Evolutionary conservation across 345 rosid genomes (phyloP).

Genomic region (Rhizophora mangle): DNA sequence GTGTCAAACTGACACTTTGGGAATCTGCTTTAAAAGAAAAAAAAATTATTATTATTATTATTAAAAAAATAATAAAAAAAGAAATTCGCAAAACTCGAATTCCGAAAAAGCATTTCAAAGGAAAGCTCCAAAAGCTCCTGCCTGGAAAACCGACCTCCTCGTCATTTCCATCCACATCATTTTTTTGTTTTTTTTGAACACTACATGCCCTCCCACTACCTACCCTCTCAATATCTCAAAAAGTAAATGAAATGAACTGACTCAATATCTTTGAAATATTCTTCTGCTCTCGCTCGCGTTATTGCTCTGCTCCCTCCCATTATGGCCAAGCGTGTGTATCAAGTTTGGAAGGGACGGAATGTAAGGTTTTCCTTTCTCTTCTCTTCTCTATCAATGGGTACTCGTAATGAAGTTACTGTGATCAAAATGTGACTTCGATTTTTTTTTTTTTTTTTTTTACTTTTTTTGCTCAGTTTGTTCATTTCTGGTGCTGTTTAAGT

Average conservation of each 20-base stretch:
- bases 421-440: neutral
- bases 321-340: slow-evolving; percentile 46
- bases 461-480: neutral
- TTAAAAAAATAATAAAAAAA: too few relatives aligned
- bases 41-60: too few relatives aligned
- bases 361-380: slow-evolving; percentile 23
- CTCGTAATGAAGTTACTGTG: neutral
- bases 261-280: slow-evolving; percentile 36
- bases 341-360: slow-evolving; percentile 55
- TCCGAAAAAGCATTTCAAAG: slow-evolving; percentile 16
- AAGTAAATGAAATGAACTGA: slow-evolving; percentile 27
- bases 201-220: slow-evolving; percentile 24
- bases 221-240: slow-evolving; percentile 15
- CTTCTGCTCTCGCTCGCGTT: slow-evolving; percentile 27
- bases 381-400: neutral
- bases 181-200: slow-evolving; percentile 34
- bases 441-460: neutral
- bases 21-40: neutral
- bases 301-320: slow-evolving; percentile 14
- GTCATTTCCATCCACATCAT: slow-evolving; percentile 38
- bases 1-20: neutral
- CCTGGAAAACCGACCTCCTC: slow-evolving; percentile 14
- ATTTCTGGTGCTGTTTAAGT: neutral
- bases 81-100: neutral
- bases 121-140: slow-evolving; percentile 23